These are phyloP conservation scores for Cadophora luteo-olivacea DNA, from an alignment of 2,329 filamentous ascomycete genomes.

Conservation along the genomic window DNA sequence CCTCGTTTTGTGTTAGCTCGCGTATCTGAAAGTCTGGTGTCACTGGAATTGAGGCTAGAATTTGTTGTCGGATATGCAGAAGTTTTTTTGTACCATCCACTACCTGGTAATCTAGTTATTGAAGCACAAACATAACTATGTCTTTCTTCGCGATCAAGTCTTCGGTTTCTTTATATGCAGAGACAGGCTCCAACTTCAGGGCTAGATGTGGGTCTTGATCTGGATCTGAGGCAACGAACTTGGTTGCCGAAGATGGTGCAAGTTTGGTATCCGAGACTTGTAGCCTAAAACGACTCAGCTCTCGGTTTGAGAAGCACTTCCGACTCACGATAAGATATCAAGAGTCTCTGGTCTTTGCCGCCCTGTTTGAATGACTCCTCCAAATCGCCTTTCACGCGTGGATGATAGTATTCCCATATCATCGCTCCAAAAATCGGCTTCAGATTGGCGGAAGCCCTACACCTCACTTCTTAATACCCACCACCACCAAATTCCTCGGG, in stretches of 20 bases:
- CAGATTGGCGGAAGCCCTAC: too few relatives aligned
- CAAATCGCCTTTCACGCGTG: background rate
- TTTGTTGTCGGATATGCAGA: background rate
- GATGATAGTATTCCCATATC: background rate
- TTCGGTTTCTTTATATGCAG: background rate
- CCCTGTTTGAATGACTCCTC: background rate
- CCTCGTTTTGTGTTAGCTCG: background rate
- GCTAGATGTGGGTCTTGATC: too few relatives aligned
- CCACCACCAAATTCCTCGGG: constrained; percentile 90
- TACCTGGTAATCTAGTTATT: too few relatives aligned
- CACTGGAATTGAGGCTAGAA: background rate
- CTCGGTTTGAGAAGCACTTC: background rate
- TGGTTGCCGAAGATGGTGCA: background rate
- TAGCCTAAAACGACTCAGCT: background rate
- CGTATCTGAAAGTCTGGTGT: background rate
- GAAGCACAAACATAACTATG: background rate
- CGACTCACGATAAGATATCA: background rate
- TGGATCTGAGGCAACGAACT: background rate
- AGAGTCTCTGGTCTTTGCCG: background rate
- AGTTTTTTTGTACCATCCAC: background rate
- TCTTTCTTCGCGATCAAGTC: background rate
- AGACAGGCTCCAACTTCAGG: background rate
- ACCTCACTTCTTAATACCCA: constrained; percentile 73
- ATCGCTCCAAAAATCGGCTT: background rate
- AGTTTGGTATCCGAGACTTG: too few relatives aligned